Evolutionary conservation across 306 rosid species (phyloP).

Genomic region (Pyrus communis): DNA sequence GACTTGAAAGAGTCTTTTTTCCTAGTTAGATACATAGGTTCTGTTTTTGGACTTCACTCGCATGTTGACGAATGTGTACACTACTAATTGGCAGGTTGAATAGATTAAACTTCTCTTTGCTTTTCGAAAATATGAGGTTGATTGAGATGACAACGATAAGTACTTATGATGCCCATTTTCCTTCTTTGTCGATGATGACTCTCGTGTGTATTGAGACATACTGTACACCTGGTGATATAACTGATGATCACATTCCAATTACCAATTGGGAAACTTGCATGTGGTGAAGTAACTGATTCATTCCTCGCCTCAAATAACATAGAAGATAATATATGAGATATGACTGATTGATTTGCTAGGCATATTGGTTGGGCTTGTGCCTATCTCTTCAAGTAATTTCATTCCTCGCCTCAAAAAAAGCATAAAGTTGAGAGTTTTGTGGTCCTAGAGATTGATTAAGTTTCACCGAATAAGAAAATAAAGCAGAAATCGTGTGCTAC

Average conservation of each 20-base stretch:
- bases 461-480: too few relatives aligned
- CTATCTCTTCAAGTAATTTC: background rate
- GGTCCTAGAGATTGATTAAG: background rate
- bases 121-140: background rate
- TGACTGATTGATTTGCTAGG: slow-evolving; percentile 11
- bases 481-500: too few relatives aligned
- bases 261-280: background rate
- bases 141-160: slow-evolving; percentile 17
- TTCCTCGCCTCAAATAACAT: slow-evolving; percentile 1
- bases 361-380: slow-evolving; percentile 7
- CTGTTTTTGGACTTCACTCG: background rate
- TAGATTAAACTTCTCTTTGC: background rate
- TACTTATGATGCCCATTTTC: background rate
- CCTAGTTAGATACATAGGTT: background rate
- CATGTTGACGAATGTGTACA: background rate
- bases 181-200: background rate
- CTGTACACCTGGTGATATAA: background rate
- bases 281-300: background rate
- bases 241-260: background rate
- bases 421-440: background rate
- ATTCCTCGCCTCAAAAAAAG: too few relatives aligned
- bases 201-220: background rate
- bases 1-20: background rate
- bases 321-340: background rate
- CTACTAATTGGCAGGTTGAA: background rate